Evolutionary conservation across 345 rosid species (phyloP), one percentile per base, ranked within the genome.

Genomic region (Pelargonium nanum): DNA sequence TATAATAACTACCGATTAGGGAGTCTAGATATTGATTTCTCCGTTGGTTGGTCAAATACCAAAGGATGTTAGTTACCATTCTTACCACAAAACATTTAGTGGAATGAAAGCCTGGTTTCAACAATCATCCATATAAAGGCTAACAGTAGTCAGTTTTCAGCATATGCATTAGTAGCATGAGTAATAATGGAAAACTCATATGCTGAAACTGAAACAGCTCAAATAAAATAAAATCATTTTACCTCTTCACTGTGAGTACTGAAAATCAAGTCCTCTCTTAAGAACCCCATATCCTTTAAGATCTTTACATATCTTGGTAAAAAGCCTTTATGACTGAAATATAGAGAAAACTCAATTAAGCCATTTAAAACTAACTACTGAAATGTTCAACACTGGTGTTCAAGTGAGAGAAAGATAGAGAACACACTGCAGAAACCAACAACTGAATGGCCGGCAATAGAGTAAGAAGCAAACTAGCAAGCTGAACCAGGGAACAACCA

Each of bases 231-330:
- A 26, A 19, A 50, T 45, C 60, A 56, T 63, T 9, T 32, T 84
- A 89, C 99, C 96, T 89, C 80, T 72, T 93, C 94, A 58, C 97
- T 89, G 54, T 85, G 96, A 68, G 80, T 77, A 58, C 85, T 87
- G 79, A 83, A 93, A 67, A 93, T 24, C 69, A 93, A 80, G 72
- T 93, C 96, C 71, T 93, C 99, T 64, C 97, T 80, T 22, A 89
- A 68, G 69, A 89, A 87, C 66, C 77, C 74, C 60, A 74, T 80
- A 48, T 87, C 91, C 82, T 87, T 93, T 57, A 89, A 78, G 53
- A 55, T 78, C 83, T 83, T 81, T 53, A 93, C 84, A 51, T 68
- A 87, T 70, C 77, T 87, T 56, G 80, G 60, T 56, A 93, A 77
- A 72, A 93, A 93, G 4, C 99, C 98, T 72, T 63, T 92, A 66